phyloP scores from a whole-genome alignment of 768 basidiomycete genomes.

The Dentipellis fragilis region DNA sequence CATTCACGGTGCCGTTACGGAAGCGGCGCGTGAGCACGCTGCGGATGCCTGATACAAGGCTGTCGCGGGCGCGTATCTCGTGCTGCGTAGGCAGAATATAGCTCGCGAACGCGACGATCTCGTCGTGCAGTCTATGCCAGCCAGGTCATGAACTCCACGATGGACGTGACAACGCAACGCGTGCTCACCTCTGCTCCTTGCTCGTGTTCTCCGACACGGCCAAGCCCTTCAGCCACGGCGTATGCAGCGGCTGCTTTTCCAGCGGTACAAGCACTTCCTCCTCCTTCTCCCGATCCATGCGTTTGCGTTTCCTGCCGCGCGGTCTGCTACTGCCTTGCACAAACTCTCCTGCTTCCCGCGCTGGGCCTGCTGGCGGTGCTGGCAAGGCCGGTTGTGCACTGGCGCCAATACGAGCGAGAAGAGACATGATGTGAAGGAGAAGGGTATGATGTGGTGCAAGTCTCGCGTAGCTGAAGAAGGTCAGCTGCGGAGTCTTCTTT shows the following conservation, averaged over 20 bases:
- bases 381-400: too few relatives aligned
- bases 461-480: too few relatives aligned
- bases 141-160: background rate
- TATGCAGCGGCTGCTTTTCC: background rate
- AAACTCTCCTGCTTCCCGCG: background rate
- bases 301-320: background rate
- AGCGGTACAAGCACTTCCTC: background rate
- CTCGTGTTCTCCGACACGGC: background rate
- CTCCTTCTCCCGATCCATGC: background rate
- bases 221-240: background rate
- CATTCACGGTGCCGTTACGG: constrained; percentile 33
- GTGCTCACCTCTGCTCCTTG: background rate
- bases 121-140: constrained; percentile 44
- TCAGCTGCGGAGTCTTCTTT: background rate
- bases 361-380: too few relatives aligned
- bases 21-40: constrained; percentile 35
- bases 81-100: constrained; percentile 44
- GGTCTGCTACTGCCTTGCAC: background rate
- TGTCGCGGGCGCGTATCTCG: constrained; percentile 38
- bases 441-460: too few relatives aligned
- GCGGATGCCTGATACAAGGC: constrained; percentile 36
- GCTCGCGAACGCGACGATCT: constrained; percentile 46
- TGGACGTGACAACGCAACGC: background rate
- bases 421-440: too few relatives aligned
- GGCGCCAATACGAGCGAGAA: too few relatives aligned